phyloP scores from a whole-genome alignment of 2,329 filamentous ascomycete species.

The Canariomyces notabilis region DNA sequence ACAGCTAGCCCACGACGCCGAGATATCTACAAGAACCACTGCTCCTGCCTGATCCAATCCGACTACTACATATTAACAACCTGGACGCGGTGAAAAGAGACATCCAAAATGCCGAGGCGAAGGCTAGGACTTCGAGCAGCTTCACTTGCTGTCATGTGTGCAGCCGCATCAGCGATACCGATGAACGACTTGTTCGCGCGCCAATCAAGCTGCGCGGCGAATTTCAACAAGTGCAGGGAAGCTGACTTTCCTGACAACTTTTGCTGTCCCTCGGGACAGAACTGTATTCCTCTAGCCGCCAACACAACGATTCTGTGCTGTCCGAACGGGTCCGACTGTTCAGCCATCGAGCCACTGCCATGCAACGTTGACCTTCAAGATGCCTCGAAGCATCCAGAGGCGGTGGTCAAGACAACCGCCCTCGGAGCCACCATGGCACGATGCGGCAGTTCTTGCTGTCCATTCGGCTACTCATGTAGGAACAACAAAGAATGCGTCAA shows the following conservation, averaged over 20 bases:
- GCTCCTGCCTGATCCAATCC: neutral
- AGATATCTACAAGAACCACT: neutral
- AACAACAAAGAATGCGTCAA: conserved; percentile 47
- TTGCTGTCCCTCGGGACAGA: conserved; percentile 54
- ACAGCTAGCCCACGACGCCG: neutral
- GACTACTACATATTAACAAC: neutral
- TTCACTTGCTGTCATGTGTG: conserved; percentile 33
- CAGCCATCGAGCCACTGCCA: conserved; percentile 56
- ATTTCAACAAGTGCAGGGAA: conserved; percentile 49
- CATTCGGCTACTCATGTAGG: conserved; percentile 64
- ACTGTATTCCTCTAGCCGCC: conserved; percentile 58
- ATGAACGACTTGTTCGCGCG: conserved; percentile 38
- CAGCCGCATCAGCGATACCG: conserved; percentile 35
- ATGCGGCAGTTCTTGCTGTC: conserved; percentile 63
- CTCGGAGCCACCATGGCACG: conserved; percentile 50
- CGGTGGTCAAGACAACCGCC: conserved; percentile 61
- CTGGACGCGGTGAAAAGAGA: neutral
- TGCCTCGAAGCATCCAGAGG: conserved; percentile 48
- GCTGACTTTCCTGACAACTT: conserved; percentile 56
- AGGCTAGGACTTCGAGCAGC: conserved; percentile 32
- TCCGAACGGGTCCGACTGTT: conserved; percentile 53
- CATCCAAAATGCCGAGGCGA: conserved; percentile 27
- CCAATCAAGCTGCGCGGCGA: conserved; percentile 46
- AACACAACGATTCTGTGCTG: conserved; percentile 67
- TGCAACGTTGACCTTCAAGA: conserved; percentile 62